Evolutionary conservation across 2,329 filamentous ascomycete genomes (phyloP).

Genomic region (Aspergillus puulaauensis): DNA sequence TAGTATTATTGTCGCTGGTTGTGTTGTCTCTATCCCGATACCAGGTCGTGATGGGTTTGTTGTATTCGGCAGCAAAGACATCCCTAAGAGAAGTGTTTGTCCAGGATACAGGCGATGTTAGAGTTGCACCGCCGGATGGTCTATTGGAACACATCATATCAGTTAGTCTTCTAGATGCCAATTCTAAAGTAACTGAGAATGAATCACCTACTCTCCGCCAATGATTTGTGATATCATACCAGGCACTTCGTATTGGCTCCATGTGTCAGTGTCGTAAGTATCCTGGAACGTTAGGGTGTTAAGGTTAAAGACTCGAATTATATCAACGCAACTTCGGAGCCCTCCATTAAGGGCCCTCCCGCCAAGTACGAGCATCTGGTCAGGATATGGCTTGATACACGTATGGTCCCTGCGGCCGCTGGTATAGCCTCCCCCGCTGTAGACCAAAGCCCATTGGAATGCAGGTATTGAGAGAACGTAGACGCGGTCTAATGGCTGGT

Average conservation of each 20-base stretch:
- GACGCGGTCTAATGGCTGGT: conserved; percentile 42
- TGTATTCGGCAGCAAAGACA: conserved; percentile 9
- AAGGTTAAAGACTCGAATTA: conserved; percentile 15
- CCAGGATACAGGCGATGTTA: conserved; percentile 7
- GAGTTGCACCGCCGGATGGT: conserved; percentile 2
- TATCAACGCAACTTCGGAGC: not conserved
- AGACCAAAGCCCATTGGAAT: conserved; percentile 46
- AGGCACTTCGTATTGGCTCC: conserved; percentile 13
- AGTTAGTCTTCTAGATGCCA: not conserved
- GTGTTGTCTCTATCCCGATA: conserved; percentile 28
- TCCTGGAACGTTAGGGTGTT: conserved; percentile 13
- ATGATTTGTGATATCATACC: conserved; percentile 6
- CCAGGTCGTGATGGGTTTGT: conserved; percentile 7
- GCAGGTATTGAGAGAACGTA: conserved; percentile 48
- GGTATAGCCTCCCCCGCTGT: conserved; percentile 12
- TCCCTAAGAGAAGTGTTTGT: conserved; percentile 6
- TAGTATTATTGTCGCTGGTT: conserved; percentile 11
- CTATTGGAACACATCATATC: not conserved
- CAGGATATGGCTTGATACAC: conserved; percentile 48
- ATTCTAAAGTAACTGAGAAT: too few species aligned
- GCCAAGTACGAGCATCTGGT: conserved; percentile 44
- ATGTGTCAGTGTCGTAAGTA: conserved; percentile 8
- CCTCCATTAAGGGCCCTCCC: conserved; percentile 15
- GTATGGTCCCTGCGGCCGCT: conserved; percentile 29
- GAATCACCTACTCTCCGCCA: conserved; percentile 6